A percentile compares a stretch with the other conserved stretches of the same genome.
These are phyloP conservation scores for Apiospora aurea DNA, from an alignment of 2,329 filamentous ascomycete species.

Conservation along the genomic window DNA sequence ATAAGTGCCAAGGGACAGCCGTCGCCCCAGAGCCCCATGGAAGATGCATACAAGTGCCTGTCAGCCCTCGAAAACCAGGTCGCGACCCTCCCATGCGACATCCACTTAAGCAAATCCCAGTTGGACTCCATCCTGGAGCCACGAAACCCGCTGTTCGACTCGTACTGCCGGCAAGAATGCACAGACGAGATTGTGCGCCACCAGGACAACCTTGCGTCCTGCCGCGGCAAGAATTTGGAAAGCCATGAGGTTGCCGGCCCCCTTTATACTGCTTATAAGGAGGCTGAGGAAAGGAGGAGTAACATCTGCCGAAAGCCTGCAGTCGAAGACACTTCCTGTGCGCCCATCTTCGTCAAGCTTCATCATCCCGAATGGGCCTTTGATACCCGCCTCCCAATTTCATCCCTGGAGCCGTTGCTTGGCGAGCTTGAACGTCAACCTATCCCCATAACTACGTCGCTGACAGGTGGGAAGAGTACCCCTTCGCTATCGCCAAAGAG, in stretches of 20 bases:
- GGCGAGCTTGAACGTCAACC: conserved; percentile 8
- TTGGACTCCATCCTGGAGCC: background rate
- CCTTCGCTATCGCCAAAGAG: background rate
- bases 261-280: conserved; percentile 4
- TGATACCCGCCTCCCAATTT: background rate
- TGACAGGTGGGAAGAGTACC: background rate
- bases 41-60: background rate
- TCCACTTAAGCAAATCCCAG: background rate
- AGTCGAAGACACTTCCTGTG: background rate
- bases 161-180: conserved; percentile 1
- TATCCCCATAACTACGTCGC: background rate
- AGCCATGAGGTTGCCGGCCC: background rate
- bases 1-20: background rate
- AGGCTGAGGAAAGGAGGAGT: conserved; percentile 2
- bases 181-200: background rate
- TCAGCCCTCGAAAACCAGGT: background rate
- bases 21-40: background rate
- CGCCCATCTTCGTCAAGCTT: conserved; percentile 9
- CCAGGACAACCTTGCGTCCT: background rate
- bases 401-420: conserved; percentile 5
- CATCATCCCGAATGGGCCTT: conserved; percentile 5
- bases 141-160: background rate
- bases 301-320: background rate
- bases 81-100: conserved; percentile 4
- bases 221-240: background rate